Conservation (phyloP, 2,329 filamentous ascomycete genomes). For the Pseudogymnoascus sp. region DNA sequence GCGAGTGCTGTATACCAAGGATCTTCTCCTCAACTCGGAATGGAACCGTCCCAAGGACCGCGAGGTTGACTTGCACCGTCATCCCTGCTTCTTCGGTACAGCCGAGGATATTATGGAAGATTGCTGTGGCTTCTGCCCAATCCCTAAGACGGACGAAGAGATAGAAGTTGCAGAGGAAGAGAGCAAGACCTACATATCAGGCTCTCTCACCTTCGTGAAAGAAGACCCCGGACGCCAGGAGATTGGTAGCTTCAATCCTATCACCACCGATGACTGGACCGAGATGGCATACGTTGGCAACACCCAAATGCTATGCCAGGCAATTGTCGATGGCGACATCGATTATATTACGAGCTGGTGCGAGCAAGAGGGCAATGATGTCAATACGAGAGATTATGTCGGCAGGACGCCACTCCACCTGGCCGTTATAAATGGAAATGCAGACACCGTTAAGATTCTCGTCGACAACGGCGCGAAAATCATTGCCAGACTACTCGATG, state of each 20-base stretch:
- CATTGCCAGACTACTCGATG: constrained; percentile 67
- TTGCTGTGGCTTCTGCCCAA: constrained; percentile 73
- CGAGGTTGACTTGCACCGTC: constrained; percentile 70
- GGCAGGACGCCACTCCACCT: constrained; percentile 74
- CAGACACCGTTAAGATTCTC: constrained; percentile 61
- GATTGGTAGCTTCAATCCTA: constrained; percentile 67
- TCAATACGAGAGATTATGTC: constrained; percentile 68
- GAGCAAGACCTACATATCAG: constrained; percentile 66
- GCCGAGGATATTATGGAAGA: constrained; percentile 68
- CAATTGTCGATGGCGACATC: constrained; percentile 66
- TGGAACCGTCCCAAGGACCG: constrained; percentile 74
- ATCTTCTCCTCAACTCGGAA: constrained; percentile 74
- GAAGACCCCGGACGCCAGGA: constrained; percentile 74
- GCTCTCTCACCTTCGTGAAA: constrained; percentile 63
- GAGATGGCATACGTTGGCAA: constrained; percentile 86
- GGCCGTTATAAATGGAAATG: constrained; percentile 59
- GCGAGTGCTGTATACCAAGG: constrained; percentile 72
- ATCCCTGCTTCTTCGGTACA: constrained; percentile 77
- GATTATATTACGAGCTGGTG: constrained; percentile 65
- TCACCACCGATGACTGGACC: constrained; percentile 78
- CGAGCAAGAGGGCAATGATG: constrained; percentile 57
- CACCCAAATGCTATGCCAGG: constrained; percentile 67
- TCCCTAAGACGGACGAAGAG: constrained; percentile 61
- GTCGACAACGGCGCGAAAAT: constrained; percentile 66
- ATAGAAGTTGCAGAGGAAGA: constrained; percentile 63